Conservation (phyloP, 2,329 filamentous ascomycete genomes). For the Leptodontidium sp. region DNA sequence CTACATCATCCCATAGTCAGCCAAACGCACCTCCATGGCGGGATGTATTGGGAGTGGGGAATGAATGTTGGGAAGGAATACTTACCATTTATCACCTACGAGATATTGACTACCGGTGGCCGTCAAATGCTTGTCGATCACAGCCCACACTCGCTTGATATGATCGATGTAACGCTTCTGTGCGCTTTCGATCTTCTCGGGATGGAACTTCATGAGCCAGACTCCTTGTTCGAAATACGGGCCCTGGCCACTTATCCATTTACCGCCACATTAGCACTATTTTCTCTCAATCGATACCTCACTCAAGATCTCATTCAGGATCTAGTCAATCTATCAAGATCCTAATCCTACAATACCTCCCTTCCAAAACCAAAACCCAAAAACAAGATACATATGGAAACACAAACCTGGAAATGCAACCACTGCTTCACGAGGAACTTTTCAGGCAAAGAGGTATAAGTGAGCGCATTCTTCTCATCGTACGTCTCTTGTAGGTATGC, state of each 20-base stretch:
- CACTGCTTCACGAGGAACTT: slow-evolving; percentile 49
- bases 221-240: slow-evolving; percentile 49
- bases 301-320: too few species aligned
- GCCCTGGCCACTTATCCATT: slow-evolving; percentile 46
- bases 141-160: slow-evolving; percentile 46
- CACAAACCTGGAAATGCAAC: slow-evolving; percentile 50
- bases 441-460: slow-evolving; percentile 45
- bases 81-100: slow-evolving; percentile 49
- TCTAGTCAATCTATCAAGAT: too few species aligned
- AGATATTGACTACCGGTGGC: slow-evolving; percentile 46
- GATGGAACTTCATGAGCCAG: slow-evolving; percentile 43
- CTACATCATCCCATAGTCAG: slow-evolving; percentile 47
- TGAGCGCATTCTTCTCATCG: slow-evolving; percentile 50
- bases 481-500: slow-evolving; percentile 51
- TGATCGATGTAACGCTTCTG: slow-evolving; percentile 55
- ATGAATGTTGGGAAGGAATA: not conserved
- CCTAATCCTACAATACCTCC: too few species aligned
- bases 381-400: too few species aligned
- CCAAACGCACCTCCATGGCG: too few species aligned
- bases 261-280: too few species aligned
- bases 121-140: slow-evolving; percentile 51
- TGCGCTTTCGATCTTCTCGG: slow-evolving; percentile 46
- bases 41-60: not conserved
- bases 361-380: too few species aligned
- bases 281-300: too few species aligned